Evolutionary conservation across 805 yeast genomes (phyloP).

Genomic region (Nakazawaea wickerhamii): DNA sequence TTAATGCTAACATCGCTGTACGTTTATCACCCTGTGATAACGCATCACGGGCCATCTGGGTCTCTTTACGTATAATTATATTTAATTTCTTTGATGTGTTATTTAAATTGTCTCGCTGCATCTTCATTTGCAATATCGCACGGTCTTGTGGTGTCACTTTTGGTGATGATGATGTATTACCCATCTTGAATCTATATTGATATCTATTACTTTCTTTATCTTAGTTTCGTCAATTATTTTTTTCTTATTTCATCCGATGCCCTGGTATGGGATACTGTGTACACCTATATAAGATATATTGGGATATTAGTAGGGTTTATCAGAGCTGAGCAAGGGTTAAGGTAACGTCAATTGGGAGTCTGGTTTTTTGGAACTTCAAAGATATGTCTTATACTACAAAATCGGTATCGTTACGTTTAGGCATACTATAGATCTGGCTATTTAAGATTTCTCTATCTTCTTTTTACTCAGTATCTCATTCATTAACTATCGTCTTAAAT

Average conservation of each 20-base stretch:
- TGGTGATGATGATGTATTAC: slow-evolving; percentile 33
- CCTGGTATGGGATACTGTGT: neutral
- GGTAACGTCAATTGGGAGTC: no score
- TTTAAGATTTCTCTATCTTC: no score
- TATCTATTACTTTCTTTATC: neutral
- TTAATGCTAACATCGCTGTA: slow-evolving; percentile 63
- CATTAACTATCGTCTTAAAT: no score
- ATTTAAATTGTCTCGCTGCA: slow-evolving; percentile 79
- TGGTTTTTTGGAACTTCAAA: no score
- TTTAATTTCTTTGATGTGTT: slow-evolving; percentile 63
- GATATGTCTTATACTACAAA: no score
- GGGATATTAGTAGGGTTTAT: no score
- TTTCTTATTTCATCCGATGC: neutral
- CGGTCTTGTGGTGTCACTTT: slow-evolving; percentile 78
- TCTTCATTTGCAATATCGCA: slow-evolving; percentile 80
- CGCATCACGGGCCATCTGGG: slow-evolving; percentile 51
- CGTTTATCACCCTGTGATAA: slow-evolving; percentile 47
- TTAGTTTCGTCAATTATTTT: neutral
- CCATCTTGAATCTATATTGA: slow-evolving; percentile 21
- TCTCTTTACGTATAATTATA: slow-evolving; percentile 56
- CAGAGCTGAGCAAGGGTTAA: no score
- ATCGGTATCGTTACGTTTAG: no score
- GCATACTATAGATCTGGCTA: no score
- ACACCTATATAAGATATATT: no score
- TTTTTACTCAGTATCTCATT: no score